These are phyloP conservation scores for Cantharellus cinnabarinus DNA, from an alignment of 768 basidiomycete species.

Conservation along the genomic window DNA sequence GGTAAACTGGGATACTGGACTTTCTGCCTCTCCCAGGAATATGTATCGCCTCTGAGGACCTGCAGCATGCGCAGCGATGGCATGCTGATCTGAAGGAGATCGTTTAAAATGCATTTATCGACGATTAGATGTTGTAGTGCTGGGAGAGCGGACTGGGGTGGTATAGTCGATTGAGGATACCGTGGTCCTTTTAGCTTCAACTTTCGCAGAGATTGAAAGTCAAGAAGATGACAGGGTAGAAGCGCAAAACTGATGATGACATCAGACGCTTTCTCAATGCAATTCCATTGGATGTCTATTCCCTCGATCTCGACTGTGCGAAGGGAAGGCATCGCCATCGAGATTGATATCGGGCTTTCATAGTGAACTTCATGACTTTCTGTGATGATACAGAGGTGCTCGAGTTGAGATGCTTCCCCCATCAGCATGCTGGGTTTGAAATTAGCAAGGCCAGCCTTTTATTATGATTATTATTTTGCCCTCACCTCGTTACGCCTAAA, in stretches of 20 bases:
- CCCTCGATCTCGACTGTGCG: neutral
- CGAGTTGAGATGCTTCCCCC: neutral
- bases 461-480: too few relatives aligned
- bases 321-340: neutral
- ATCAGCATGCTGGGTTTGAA: neutral
- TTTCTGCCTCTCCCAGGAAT: neutral
- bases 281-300: neutral
- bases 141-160: neutral
- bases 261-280: neutral
- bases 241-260: neutral
- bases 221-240: neutral
- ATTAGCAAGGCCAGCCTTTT: neutral
- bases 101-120: neutral
- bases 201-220: neutral
- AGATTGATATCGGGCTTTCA: neutral
- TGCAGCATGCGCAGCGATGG: neutral
- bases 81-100: neutral
- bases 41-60: neutral
- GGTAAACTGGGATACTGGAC: neutral
- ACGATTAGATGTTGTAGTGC: neutral
- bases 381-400: neutral
- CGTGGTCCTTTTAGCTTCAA: neutral
- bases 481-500: neutral
- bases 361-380: neutral
- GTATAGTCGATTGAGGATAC: neutral